Base-by-base conservation (phyloP, 441 rosid species). In the Gossypium laxum region DNA sequence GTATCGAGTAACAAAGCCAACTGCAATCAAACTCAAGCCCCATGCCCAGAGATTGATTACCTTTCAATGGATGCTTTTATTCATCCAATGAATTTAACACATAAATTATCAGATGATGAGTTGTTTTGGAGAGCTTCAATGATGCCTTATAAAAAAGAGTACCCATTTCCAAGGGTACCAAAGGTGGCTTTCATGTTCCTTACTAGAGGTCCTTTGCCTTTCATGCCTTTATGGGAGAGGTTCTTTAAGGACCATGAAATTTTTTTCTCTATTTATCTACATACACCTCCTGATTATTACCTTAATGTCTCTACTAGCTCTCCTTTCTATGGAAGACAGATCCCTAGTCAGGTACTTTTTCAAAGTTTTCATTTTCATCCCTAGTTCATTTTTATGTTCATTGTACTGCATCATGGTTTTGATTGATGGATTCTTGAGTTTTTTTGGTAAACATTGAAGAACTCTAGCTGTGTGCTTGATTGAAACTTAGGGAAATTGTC, bases 131-230 rank as follows among this genome's bases (percentile, higher is more conserved):
- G 95, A 75, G 96, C 93, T 11, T 91, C 96, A 0, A 76, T 92
- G 93, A 74, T 84, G 66, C 99, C 98, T 0, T 77, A 68, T 18
- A 86, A 83, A 72, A 77, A 80, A 0, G 87, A 66, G 51, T 89
- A 81, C 79, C 97, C 98, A 2, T 92, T 79, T 74, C 51, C 75
- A 4, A 77, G 96, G 50, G 83, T 85, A 50, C 93, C 91, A 0
- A 91, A 91, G 55, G 79, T 95, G 61, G 97, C 99, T 1, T 95
- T 95, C 75, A 84, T 95, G 98, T 94, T 94, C 59, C 76, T 91
- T 71, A 94, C 92, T 2, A 82, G 93, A 78, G 97, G 98, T 5
- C 93, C 96, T 1, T 78, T 89, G 79, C 97, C 94, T 1, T 54
- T 94, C 84, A 74, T 86, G 80, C 97, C 96, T 8, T 51, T 95